Conservation (phyloP, 176 grass and related monocot species). For the Raddia guianensis region DNA sequence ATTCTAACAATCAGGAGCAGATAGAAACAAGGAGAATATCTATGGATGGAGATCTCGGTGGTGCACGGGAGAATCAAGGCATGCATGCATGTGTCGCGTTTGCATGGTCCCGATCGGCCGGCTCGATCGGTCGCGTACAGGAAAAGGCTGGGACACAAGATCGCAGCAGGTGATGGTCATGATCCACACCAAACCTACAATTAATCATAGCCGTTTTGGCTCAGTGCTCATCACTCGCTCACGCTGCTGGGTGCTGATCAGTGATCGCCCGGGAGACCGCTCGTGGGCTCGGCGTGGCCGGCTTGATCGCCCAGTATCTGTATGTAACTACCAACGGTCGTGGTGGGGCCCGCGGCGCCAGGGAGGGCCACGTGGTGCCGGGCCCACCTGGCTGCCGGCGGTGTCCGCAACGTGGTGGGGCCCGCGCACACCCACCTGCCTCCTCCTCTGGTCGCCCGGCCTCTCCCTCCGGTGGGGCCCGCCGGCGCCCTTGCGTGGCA, state of each 20-base stretch:
- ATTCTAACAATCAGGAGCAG: too few species aligned
- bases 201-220: not conserved
- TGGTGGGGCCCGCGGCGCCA: conserved; percentile 8
- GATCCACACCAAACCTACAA: not conserved
- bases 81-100: not conserved
- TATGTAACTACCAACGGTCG: conserved; percentile 63
- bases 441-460: not conserved
- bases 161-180: not conserved
- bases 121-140: not conserved
- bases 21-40: not conserved
- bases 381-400: not conserved
- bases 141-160: not conserved
- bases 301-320: not conserved
- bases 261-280: not conserved
- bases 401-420: conserved; percentile 43
- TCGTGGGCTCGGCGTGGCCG: not conserved
- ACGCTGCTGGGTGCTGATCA: not conserved
- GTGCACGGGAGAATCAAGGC: not conserved
- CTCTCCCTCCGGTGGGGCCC: not conserved
- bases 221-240: not conserved
- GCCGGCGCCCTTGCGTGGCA: conserved; percentile 26
- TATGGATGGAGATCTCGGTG: conserved; percentile 17
- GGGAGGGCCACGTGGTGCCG: conserved; percentile 25
- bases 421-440: conserved; percentile 11
- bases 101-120: conserved; percentile 17